phyloP scores from a whole-genome alignment of 192 early-diverging fungal species.

The Coemansia sp. region DNA sequence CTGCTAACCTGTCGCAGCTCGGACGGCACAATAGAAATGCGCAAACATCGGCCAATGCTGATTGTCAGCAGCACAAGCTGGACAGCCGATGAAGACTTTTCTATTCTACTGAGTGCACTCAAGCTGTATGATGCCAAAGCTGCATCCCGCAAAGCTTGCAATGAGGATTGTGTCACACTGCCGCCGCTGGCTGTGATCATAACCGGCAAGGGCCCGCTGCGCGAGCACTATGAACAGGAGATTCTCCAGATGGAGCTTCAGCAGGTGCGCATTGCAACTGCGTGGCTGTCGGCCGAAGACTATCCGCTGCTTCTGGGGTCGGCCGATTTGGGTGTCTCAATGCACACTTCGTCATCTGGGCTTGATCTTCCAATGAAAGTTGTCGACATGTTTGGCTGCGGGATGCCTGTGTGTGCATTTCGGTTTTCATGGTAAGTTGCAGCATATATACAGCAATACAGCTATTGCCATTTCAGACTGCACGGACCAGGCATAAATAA shows the following conservation, averaged over 20 bases:
- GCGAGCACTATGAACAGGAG: conserved; percentile 65
- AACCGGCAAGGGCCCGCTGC: conserved; percentile 88
- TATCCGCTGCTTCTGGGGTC: conserved; percentile 87
- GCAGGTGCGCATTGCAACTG: conserved; percentile 68
- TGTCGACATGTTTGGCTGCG: conserved; percentile 98
- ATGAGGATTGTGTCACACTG: conserved; percentile 15
- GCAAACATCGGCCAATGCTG: conserved; percentile 65
- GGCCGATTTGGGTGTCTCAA: conserved; percentile 88
- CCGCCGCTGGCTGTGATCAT: conserved; percentile 79
- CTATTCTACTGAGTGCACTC: conserved; percentile 69
- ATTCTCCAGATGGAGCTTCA: conserved; percentile 57
- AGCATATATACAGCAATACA: not conserved
- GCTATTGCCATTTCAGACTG: no score
- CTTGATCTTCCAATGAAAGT: conserved; percentile 98
- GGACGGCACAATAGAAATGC: conserved; percentile 27
- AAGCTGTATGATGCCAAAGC: conserved; percentile 54
- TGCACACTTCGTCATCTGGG: conserved; percentile 94
- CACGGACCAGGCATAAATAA: no score
- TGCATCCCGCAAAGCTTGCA: conserved; percentile 6
- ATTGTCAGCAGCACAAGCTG: conserved; percentile 89
- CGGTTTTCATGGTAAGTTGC: conserved; percentile 57
- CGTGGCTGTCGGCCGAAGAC: conserved; percentile 78
- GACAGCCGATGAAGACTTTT: conserved; percentile 97
- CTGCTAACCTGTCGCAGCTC: conserved; percentile 24
- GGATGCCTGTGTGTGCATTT: conserved; percentile 82